Base-by-base conservation (phyloP, 1,284 basidiomycete genomes). In the Athelia psychrophila region DNA sequence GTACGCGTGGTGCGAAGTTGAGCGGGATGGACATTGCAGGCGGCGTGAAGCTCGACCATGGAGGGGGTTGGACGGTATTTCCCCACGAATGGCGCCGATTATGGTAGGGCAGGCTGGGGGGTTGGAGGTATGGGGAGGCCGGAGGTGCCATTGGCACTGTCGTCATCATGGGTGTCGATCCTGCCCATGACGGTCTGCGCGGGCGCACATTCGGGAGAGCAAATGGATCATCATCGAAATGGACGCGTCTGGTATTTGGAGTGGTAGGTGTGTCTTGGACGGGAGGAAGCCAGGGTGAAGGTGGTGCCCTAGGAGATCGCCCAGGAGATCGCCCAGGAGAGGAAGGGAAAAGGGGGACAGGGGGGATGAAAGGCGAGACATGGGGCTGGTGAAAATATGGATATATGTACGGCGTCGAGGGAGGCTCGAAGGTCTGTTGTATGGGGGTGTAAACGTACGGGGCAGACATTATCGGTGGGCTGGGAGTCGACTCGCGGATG, bases 331-430 rank as follows among this genome's bases (percentile, higher is more conserved):
- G 38, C 38, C 1, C 71, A 62, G 2, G 38, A 18, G 38, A 42
- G 6, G 38, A 16, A 6, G 60, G 65, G 48, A 63, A 74, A 2
- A 74, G 58, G 0, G 65, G 23, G 10, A 64, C 58, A 32, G 68
- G 66, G 1, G 75, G 73, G 38, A 76, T 68, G 57, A 74, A 78
- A 1, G 76, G 77, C 1, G 73, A 69, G 6, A 50, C 44, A 24
- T 58, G 58, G 16, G 65, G 67, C 27, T 63, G 56, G n/a, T 58
- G 57, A 50, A 65, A 66, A 0, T 60, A 0, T n/a, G 65, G 56
- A 20, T 63, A 63, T 20, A 62, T 57, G 53, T 66, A 64, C n/a
- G 38, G 38, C n/a, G 38, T 42, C 27, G 51, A 53, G 60, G 0
- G 67, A 65, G 13, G 70, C 61, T 27, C 62, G 60, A 50, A 69